phyloP scores from a whole-genome alignment of 2,329 filamentous ascomycete species.

The Akanthomyces lecanii region DNA sequence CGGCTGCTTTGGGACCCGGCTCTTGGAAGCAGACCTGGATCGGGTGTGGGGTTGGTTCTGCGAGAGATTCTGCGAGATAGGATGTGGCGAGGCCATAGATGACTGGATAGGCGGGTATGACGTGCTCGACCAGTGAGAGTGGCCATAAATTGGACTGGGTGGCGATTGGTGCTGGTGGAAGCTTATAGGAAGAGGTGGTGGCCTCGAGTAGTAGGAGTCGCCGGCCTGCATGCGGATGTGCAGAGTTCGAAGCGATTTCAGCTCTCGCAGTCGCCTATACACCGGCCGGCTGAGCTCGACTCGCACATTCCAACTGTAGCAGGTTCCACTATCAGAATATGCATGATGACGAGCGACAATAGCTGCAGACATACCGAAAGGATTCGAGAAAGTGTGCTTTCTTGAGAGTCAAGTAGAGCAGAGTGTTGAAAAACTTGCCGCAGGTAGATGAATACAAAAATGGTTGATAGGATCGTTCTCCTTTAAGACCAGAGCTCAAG shows the following conservation, averaged over 20 bases:
- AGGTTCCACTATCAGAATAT: constrained; percentile 4
- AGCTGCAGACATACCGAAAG: constrained; percentile 44
- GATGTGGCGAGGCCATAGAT: constrained; percentile 13
- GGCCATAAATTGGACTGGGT: constrained; percentile 6
- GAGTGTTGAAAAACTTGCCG: constrained; percentile 61
- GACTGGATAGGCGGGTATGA: constrained; percentile 24
- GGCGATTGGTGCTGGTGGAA: constrained; percentile 13
- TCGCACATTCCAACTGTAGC: constrained; percentile 56
- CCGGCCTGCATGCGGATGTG: constrained; percentile 58
- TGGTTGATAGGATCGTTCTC: constrained; percentile 49
- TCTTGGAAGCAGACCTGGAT: constrained; percentile 36
- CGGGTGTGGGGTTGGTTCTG: constrained; percentile 18
- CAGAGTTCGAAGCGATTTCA: constrained; percentile 47
- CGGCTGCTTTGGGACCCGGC: constrained; percentile 31
- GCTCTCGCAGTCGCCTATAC: constrained; percentile 52
- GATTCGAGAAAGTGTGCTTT: constrained; percentile 52
- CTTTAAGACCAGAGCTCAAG: constrained; percentile 46
- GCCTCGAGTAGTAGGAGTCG: constrained; percentile 49
- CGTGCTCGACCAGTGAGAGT: constrained; percentile 26
- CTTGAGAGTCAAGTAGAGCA: constrained; percentile 53
- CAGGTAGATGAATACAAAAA: constrained; percentile 53
- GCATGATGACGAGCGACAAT: neutral
- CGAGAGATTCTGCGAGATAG: constrained; percentile 12
- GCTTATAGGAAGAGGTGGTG: constrained; percentile 37
- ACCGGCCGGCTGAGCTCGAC: constrained; percentile 58